Percentiles rank a stretch among this genome's conserved stretches.
These are phyloP conservation scores for Olyra latifolia DNA, from an alignment of 176 grass and related monocot genomes.

Conservation along the genomic window DNA sequence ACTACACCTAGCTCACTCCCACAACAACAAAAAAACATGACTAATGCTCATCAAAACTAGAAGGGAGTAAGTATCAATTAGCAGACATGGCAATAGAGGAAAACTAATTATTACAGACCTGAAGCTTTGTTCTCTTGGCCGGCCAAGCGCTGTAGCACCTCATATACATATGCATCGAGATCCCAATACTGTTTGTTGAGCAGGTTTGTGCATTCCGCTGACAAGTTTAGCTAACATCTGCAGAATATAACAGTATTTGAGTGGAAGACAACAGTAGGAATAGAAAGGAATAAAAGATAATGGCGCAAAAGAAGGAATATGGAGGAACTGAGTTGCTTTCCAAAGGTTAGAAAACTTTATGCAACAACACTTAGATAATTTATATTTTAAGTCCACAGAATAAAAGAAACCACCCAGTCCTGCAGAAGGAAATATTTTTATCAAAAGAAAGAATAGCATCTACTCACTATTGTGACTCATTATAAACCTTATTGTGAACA, in stretches of 20 bases:
- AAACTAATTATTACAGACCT: no score
- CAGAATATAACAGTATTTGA: constrained; percentile 33
- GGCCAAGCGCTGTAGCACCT: no score
- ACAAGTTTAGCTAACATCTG: constrained; percentile 98
- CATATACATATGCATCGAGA: no score
- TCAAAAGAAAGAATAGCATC: constrained; percentile 32
- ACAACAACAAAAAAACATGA: no score
- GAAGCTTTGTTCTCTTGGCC: no score
- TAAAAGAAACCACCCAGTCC: background rate
- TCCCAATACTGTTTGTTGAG: no score
- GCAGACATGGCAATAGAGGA: no score
- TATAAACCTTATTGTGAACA: constrained; percentile 98
- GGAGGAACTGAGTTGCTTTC: background rate
- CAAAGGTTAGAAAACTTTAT: background rate
- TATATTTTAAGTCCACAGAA: background rate
- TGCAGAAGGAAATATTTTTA: background rate
- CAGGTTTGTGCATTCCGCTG: no score
- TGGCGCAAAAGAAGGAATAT: background rate
- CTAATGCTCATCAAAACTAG: no score
- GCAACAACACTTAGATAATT: background rate
- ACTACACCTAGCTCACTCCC: no score
- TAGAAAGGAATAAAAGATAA: constrained; percentile 22
- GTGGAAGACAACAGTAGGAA: constrained; percentile 14
- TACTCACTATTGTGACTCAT: constrained; percentile 42
- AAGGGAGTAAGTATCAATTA: no score